A percentile compares a stretch with the other conserved stretches of the same genome.
phyloP scores from a whole-genome alignment of 495 filamentous ascomycete species.

The Friedmanniomyces simplex region DNA sequence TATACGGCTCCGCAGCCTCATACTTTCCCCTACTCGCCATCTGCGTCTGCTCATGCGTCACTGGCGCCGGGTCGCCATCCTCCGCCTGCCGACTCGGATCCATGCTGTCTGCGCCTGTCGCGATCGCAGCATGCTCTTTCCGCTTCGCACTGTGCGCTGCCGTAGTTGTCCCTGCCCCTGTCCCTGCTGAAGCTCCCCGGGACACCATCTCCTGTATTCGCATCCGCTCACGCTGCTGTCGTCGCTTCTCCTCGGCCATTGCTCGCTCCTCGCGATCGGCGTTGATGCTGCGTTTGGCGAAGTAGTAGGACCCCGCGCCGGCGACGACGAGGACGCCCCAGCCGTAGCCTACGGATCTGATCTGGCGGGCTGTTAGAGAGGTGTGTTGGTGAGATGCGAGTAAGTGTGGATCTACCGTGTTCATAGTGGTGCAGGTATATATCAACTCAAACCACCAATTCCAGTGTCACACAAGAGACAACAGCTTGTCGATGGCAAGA shows the following conservation, averaged over 20 bases:
- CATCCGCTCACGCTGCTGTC: slow-evolving; percentile 13
- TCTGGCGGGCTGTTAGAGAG: slow-evolving; percentile 1
- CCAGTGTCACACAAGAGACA: too few species aligned
- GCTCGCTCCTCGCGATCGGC: slow-evolving; percentile 66
- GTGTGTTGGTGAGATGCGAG: background rate
- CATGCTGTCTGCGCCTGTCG: slow-evolving; percentile 36
- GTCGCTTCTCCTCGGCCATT: slow-evolving; percentile 41
- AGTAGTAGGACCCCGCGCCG: slow-evolving; percentile 89
- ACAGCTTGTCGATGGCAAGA: too few species aligned
- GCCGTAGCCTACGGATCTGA: slow-evolving; percentile 39
- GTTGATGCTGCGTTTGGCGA: slow-evolving; percentile 90
- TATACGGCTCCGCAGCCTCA: slow-evolving; percentile 63
- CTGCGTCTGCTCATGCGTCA: slow-evolving; percentile 66
- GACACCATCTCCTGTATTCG: slow-evolving; percentile 8
- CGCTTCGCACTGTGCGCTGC: background rate
- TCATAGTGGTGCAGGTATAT: slow-evolving; percentile 8
- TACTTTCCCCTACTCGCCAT: slow-evolving; percentile 82
- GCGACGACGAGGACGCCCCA: slow-evolving; percentile 78
- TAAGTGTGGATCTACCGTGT: slow-evolving; percentile 18
- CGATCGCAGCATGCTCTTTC: slow-evolving; percentile 1
- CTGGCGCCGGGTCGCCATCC: slow-evolving; percentile 74
- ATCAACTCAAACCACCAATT: background rate
- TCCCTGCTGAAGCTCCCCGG: background rate
- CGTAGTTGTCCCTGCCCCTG: background rate
- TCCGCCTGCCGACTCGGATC: slow-evolving; percentile 70